Conservation (phyloP, 352 stramenopile genomes). For the Pythium monospermum region DNA sequence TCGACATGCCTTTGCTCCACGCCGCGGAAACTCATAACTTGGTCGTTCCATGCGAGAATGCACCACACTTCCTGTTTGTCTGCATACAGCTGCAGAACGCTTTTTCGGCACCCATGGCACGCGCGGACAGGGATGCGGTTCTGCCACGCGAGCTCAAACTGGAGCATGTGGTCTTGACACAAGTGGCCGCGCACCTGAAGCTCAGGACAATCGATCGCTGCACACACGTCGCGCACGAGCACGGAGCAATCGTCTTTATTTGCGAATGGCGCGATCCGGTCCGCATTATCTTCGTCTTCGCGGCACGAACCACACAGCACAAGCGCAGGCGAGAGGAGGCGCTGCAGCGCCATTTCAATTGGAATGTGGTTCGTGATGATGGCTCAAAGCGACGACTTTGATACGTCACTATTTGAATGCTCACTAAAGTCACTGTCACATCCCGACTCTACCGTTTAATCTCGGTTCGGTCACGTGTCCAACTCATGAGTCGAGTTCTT, state of each 20-base stretch:
- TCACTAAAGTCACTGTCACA: too few relatives aligned
- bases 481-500: too few relatives aligned
- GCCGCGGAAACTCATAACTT: conserved; percentile 15
- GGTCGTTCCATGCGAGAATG: conserved; percentile 32
- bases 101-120: conserved; percentile 47
- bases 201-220: conserved; percentile 34
- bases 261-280: conserved; percentile 23
- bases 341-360: conserved; percentile 33
- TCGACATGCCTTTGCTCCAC: conserved; percentile 23
- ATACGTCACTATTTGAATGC: too few relatives aligned
- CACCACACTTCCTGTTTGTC: conserved; percentile 57
- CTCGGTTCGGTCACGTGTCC: too few relatives aligned
- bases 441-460: too few relatives aligned
- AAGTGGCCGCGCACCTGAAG: conserved; percentile 54
- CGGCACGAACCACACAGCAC: conserved; percentile 56
- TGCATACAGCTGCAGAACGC: conserved; percentile 38
- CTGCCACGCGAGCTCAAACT: conserved; percentile 49
- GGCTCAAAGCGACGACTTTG: too few relatives aligned
- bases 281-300: conserved; percentile 25
- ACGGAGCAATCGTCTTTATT: conserved; percentile 27
- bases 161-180: conserved; percentile 39
- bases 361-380: too few relatives aligned
- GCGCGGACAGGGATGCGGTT: conserved; percentile 34
- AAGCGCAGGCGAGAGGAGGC: conserved; percentile 45
- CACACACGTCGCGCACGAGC: conserved; percentile 59